These are phyloP conservation scores for Buxus sempervirens DNA, from an alignment of 164 flowering plant genomes.

Conservation along the genomic window DNA sequence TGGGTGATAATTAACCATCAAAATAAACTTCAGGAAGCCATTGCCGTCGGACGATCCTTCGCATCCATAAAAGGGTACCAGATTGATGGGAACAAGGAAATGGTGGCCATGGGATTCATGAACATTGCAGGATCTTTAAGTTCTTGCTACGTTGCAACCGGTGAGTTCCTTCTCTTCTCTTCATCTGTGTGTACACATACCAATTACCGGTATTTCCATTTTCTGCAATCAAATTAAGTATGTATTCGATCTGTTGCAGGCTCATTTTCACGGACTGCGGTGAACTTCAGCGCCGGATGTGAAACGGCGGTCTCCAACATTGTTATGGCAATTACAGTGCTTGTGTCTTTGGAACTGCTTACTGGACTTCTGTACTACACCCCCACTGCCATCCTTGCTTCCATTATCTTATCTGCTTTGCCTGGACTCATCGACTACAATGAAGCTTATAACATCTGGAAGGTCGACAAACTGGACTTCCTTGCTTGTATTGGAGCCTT, in stretches of 20 bases:
- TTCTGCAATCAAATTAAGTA: too few species aligned
- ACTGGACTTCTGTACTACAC: conserved; percentile 79
- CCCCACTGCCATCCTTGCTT: conserved; percentile 73
- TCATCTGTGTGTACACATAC: background rate
- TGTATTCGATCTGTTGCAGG: conserved; percentile 33
- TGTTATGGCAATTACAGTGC: conserved; percentile 75
- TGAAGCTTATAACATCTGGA: conserved; percentile 58
- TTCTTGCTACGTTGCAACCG: conserved; percentile 90
- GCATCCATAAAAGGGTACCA: conserved; percentile 79
- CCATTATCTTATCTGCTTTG: conserved; percentile 75
- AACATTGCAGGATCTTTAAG: conserved; percentile 75
- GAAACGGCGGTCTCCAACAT: conserved; percentile 77
- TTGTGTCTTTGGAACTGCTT: conserved; percentile 47
- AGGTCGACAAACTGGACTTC: conserved; percentile 81
- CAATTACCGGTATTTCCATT: too few species aligned
- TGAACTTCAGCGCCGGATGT: conserved; percentile 79
- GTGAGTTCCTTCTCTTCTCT: conserved; percentile 26
- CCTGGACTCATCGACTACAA: conserved; percentile 69
- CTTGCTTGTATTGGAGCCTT: conserved; percentile 76
- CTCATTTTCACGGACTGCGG: conserved; percentile 88
- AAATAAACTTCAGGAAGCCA: conserved; percentile 59
- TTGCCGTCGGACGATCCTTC: conserved; percentile 89
- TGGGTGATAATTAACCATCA: too few species aligned
- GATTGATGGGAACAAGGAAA: conserved; percentile 86
- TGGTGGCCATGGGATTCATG: conserved; percentile 84